Percentiles rank a stretch among this genome's conserved stretches.
These are phyloP conservation scores for Sanghuangporus sanghuang DNA, from an alignment of 1,284 basidiomycete species.

Conservation along the genomic window DNA sequence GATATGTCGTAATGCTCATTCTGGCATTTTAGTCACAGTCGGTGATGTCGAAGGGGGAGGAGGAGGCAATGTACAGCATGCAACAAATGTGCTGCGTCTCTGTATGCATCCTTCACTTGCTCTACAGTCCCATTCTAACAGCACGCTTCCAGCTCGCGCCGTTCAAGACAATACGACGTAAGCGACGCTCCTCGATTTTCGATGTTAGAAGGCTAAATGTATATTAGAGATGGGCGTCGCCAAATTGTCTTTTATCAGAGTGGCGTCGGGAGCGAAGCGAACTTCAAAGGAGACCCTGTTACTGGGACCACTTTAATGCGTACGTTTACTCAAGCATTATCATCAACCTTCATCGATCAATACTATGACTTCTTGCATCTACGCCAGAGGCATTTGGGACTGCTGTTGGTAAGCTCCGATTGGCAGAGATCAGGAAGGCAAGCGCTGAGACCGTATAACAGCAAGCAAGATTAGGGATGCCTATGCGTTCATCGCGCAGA, in stretches of 20 bases:
- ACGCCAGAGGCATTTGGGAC: slow-evolving; percentile 20
- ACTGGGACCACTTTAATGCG: slow-evolving; percentile 14
- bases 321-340: not conserved
- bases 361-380: not conserved
- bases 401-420: slow-evolving; percentile 18
- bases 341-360: not conserved
- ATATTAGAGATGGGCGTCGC: slow-evolving; percentile 14
- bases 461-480: slow-evolving; percentile 26
- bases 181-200: not conserved
- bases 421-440: not conserved
- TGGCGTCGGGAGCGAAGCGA: slow-evolving; percentile 24
- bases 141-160: not conserved
- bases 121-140: not conserved
- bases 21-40: not conserved
- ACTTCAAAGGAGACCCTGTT: slow-evolving; percentile 20
- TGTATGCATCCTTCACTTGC: not conserved
- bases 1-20: not conserved
- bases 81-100: slow-evolving; percentile 9
- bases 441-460: not conserved
- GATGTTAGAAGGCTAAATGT: not conserved
- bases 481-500: slow-evolving; percentile 25
- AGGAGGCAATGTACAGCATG: not conserved
- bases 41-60: not conserved
- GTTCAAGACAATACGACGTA: not conserved
- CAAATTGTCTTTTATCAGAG: slow-evolving; percentile 25